phyloP scores from a whole-genome alignment of 31 red algal genomes.

The Endocladia muricata region DNA sequence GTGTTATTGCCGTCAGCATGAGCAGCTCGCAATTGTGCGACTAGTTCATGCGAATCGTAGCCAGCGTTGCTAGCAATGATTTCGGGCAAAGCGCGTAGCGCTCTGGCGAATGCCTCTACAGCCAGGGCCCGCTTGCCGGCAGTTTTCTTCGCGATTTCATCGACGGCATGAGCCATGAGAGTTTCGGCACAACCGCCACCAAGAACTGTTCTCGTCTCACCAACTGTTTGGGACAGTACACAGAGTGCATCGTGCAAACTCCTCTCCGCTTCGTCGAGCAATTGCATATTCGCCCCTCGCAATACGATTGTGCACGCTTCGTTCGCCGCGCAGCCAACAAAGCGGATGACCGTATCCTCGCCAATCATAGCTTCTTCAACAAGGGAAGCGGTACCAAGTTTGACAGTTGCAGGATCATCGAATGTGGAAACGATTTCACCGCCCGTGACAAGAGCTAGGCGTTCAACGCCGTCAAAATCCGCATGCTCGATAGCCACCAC shows the following conservation, averaged over 20 bases:
- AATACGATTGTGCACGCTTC: slow-evolving; percentile 94
- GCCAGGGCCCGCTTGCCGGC: slow-evolving; percentile 86
- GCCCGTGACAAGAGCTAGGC: slow-evolving; percentile 90
- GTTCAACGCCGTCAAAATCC: slow-evolving; percentile 96
- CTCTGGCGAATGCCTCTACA: slow-evolving; percentile 83
- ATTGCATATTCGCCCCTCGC: slow-evolving; percentile 88
- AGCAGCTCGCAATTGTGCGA: slow-evolving; percentile 81
- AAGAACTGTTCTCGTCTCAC: slow-evolving; percentile 79
- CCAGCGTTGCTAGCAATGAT: slow-evolving; percentile 97
- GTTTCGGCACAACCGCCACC: slow-evolving; percentile 88
- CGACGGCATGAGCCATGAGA: slow-evolving; percentile 93
- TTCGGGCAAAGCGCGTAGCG: slow-evolving; percentile 79
- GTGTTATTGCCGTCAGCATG: slow-evolving; percentile 72
- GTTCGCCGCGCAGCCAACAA: slow-evolving; percentile 76
- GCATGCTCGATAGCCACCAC: slow-evolving; percentile 96
- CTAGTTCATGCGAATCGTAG: slow-evolving; percentile 82
- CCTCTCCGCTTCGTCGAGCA: slow-evolving; percentile 97
- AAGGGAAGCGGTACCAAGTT: slow-evolving; percentile 71
- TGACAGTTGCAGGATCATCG: slow-evolving; percentile 72
- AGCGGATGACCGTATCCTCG: slow-evolving; percentile 92
- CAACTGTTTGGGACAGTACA: slow-evolving; percentile 88
- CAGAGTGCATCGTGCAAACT: slow-evolving; percentile 94
- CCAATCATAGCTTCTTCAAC: slow-evolving; percentile 95
- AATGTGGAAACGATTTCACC: slow-evolving; percentile 97
- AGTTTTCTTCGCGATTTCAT: slow-evolving; percentile 78